Percentiles rank a stretch among this genome's conserved stretches.
Evolutionary conservation across 2,329 filamentous ascomycete genomes (phyloP).

Genomic region (Penicillium digitatum): DNA sequence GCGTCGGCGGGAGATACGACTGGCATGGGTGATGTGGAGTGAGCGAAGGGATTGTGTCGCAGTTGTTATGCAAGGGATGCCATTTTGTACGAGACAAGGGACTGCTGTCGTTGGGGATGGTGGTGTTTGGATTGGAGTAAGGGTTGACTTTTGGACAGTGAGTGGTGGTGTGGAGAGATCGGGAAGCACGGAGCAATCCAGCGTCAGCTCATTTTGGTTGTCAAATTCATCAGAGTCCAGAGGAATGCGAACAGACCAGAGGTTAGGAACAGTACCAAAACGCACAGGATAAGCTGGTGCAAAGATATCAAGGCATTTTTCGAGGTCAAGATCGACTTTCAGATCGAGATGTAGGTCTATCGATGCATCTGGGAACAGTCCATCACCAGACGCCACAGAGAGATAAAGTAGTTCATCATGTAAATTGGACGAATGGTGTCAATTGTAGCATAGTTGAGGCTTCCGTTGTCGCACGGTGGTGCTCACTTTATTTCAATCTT

Average conservation of each 20-base stretch:
- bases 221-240: background rate
- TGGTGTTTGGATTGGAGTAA: background rate
- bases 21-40: conserved; percentile 1
- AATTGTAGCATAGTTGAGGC: background rate
- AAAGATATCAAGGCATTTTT: background rate
- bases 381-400: background rate
- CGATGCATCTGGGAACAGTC: background rate
- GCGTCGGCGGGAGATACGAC: background rate
- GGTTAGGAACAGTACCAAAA: background rate
- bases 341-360: background rate
- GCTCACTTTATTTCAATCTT: background rate
- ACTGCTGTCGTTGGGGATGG: background rate
- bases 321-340: background rate
- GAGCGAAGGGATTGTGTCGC: conserved; percentile 6
- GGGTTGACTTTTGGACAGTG: background rate
- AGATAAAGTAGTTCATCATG: background rate
- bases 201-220: background rate
- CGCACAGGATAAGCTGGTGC: background rate
- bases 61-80: conserved; percentile 2
- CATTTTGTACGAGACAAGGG: background rate
- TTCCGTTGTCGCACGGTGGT: background rate
- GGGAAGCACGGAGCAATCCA: background rate
- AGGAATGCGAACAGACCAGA: background rate
- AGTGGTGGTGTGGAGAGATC: background rate
- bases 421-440: background rate